Percentiles rank a stretch among this genome's conserved stretches.
phyloP scores from a whole-genome alignment of 179 eudicot species.

The Vitellaria paradoxa region DNA sequence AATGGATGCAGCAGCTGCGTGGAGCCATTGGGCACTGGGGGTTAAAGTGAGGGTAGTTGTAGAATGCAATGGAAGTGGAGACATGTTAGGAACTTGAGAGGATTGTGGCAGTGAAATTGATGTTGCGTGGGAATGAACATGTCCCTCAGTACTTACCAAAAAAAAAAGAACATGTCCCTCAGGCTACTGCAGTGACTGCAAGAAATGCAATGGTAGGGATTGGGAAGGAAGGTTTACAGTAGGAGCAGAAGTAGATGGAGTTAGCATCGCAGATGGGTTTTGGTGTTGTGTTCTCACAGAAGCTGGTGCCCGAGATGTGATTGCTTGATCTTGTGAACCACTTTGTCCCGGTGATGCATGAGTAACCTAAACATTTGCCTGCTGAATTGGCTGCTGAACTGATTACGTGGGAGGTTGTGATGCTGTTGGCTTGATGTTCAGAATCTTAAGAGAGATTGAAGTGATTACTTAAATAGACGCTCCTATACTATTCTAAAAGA shows the following conservation, averaged over 20 bases:
- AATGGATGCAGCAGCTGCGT: conserved; percentile 63
- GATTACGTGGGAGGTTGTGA: too few species aligned
- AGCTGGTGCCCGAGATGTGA: too few species aligned
- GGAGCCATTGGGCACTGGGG: conserved; percentile 47
- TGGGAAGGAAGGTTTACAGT: conserved; percentile 45
- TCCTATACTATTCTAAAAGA: not conserved
- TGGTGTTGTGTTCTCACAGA: too few species aligned
- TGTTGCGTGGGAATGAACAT: conserved; percentile 41
- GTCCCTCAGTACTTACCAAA: too few species aligned
- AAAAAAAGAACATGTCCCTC: conserved; percentile 40
- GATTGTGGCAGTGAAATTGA: conserved; percentile 44
- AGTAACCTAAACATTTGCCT: too few species aligned
- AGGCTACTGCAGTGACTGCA: conserved; percentile 43
- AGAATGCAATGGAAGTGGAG: conserved; percentile 42
- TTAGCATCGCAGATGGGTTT: too few species aligned
- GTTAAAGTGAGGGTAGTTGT: conserved; percentile 50
- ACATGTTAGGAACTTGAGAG: conserved; percentile 51
- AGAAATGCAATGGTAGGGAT: conserved; percentile 34
- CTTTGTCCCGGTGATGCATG: too few species aligned
- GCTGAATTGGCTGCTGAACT: too few species aligned
- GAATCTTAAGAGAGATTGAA: not conserved
- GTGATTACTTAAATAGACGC: not conserved
- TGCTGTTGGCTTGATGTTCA: too few species aligned
- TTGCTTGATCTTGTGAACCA: too few species aligned
- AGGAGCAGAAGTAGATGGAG: conserved; percentile 6